A percentile compares a stretch with the other conserved stretches of the same genome.
These are phyloP conservation scores for Colletotrichum nymphaeae DNA, from an alignment of 2,329 filamentous ascomycete species.

Conservation along the genomic window DNA sequence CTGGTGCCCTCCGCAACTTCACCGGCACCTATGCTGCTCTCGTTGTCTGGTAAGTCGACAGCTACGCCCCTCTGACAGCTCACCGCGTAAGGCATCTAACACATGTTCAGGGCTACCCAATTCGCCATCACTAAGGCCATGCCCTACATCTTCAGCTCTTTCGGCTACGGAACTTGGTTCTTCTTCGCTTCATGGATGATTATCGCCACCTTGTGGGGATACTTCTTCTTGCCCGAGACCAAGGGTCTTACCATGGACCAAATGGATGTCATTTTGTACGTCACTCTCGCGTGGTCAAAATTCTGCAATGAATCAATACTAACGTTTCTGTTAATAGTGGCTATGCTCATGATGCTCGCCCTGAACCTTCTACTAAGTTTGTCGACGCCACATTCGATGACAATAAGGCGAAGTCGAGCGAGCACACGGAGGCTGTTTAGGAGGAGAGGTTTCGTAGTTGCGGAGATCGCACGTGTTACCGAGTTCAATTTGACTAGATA, in stretches of 20 bases:
- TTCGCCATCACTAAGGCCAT: constrained; percentile 56
- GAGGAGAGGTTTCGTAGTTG: background rate
- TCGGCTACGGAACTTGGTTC: constrained; percentile 65
- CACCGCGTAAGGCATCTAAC: background rate
- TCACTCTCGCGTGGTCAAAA: background rate
- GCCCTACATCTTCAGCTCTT: constrained; percentile 55
- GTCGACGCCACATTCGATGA: constrained; percentile 14
- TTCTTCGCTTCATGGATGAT: constrained; percentile 66
- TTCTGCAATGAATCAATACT: background rate
- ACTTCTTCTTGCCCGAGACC: constrained; percentile 65
- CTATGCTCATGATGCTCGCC: constrained; percentile 27
- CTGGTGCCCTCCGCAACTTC: constrained; percentile 54
- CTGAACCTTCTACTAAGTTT: constrained; percentile 17
- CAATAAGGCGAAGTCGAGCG: constrained; percentile 18
- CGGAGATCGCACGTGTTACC: background rate
- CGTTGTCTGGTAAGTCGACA: background rate
- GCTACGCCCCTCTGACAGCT: background rate
- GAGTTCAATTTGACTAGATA: background rate
- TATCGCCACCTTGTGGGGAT: constrained; percentile 58
- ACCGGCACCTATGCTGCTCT: constrained; percentile 54
- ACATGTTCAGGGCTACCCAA: constrained; percentile 51
- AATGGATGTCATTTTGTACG: constrained; percentile 52
- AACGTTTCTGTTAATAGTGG: constrained; percentile 3
- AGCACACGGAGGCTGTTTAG: constrained; percentile 20
- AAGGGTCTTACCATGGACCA: constrained; percentile 65